Base-by-base conservation (phyloP, 805 yeast species). In the Crinitomyces ghanaensis region DNA sequence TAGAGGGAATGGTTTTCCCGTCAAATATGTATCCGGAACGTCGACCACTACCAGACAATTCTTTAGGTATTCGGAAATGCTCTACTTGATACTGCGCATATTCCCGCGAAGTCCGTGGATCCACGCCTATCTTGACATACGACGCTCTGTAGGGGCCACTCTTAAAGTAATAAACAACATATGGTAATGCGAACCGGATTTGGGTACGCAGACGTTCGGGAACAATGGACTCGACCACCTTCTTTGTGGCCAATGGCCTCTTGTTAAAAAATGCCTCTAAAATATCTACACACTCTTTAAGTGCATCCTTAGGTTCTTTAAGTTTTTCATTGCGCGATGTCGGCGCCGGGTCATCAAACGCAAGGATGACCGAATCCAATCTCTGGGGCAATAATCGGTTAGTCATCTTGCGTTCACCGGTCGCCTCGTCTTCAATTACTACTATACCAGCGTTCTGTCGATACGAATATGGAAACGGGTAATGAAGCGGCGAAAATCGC, bases 61-160 rank as follows among this genome's bases (percentile, higher is more conserved):
- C 18, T 26, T 16, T 26, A 12, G 9, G 16, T 16, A 12, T 12
- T 19, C 85, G 68, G 58, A 86, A 91, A 35, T 81, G 77, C 55
- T 86, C 96, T 14, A 86, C 77, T 57, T 91, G 98, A 51, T 73
- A 84, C 21, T 54, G 56, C 38, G 81, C 76, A 44, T 64, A 76
- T 8, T 60, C 51, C 1, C 57, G 46, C 30, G 77, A 73, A 2
- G 56, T 45, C 26, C 70, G 60, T 0, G 97, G 96, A 55, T 88
- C 82, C 25, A 75, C 64, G 1, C 95, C 96, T 44, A 75, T 73
- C 43, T 62, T 69, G 28, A 85, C 74, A 51, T 78, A 84, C 7
- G 91, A 72, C 39, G 83, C 84, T 46, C 97, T 68, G 94, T 95
- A 91, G 0, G 97, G 98, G 0, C 98, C 98, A 48, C 79, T 80